Percentiles rank a stretch among this genome's conserved stretches.
phyloP scores from a whole-genome alignment of 1,139 yeast genomes.

The Citeromyces hawaiiensis region DNA sequence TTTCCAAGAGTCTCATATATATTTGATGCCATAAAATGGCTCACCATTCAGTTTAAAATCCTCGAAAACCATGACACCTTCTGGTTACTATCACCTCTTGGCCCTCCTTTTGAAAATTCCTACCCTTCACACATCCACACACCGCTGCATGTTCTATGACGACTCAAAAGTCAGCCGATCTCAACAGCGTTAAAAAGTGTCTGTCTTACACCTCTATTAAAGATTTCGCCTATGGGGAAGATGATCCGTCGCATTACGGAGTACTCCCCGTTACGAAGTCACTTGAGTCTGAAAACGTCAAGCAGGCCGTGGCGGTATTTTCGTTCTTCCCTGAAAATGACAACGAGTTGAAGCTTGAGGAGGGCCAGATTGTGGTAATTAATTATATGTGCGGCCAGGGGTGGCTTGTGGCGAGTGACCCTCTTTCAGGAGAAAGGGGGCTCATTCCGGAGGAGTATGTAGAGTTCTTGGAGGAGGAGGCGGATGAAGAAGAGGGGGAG shows the following conservation, averaged over 20 bases:
- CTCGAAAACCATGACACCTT: too few relatives aligned
- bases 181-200: neutral
- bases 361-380: constrained; percentile 79
- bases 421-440: constrained; percentile 71
- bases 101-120: too few relatives aligned
- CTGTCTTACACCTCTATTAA: constrained; percentile 25
- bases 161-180: neutral
- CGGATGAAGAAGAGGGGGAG: constrained; percentile 15
- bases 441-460: constrained; percentile 68
- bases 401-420: constrained; percentile 91
- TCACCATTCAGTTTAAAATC: too few relatives aligned
- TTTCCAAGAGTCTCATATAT: too few relatives aligned
- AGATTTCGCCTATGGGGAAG: constrained; percentile 66
- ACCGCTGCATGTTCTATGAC: neutral
- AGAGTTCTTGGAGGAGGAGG: constrained; percentile 10
- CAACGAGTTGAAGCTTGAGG: constrained; percentile 67
- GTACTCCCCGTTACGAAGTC: constrained; percentile 8
- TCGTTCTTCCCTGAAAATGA: constrained; percentile 90
- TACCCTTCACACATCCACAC: neutral
- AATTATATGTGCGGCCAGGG: constrained; percentile 95
- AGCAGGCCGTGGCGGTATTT: constrained; percentile 73
- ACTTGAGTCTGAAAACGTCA: constrained; percentile 15
- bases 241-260: constrained; percentile 60
- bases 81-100: too few relatives aligned
- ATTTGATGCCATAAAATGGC: too few relatives aligned